Base-by-base conservation (phyloP, 2,329 filamentous ascomycete genomes). In the Cercospora sesami region DNA sequence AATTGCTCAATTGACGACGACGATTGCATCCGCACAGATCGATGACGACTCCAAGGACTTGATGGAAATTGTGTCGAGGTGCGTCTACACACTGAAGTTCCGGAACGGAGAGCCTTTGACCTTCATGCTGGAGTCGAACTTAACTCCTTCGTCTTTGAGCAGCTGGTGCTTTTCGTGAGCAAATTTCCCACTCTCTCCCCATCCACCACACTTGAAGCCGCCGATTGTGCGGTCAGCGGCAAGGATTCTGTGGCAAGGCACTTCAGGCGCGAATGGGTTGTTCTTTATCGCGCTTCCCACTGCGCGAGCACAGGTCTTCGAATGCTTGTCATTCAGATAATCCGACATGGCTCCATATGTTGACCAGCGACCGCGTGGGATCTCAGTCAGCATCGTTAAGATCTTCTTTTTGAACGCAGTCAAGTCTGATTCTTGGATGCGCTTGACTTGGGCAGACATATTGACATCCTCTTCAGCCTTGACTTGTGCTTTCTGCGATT, bases 141-240 rank as follows among this genome's bases (percentile, higher is more conserved):
- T 73, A 5, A 84, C 79, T 4, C 82, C 82, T 69, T 84, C 82
- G 31, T 77, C 79, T 51, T 74, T 74, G 66, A 83, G 72, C 65
- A 83, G 68, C 66, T 77, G 77, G 55, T 77, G 78, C 73, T 83
- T 84, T 67, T 80, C 77, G 18, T 72, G 73, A 12, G 80, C 80
- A 74, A 79, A 78, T 69, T 79, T 79, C 5, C 81, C 81, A n/a
- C 81, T 76, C 65, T 81, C 81, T 28, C 81, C 79, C 83, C 83
- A 83, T 36, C 79, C 78, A 14, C 85, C 85, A 28, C 62, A 55
- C 42, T 82, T 80, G 72, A 86, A 86, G 10, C 85, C 85, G 16
- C 85, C 84, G 21, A 86, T 76, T 6, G 76, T 72, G 12, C 77
- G 76, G 60, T 76, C 76, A 16, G 73, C 73, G 14, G 78, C 78